Evolutionary conservation across 495 filamentous ascomycete genomes (phyloP).

Genomic region (Parathielavia hyrcaniae): DNA sequence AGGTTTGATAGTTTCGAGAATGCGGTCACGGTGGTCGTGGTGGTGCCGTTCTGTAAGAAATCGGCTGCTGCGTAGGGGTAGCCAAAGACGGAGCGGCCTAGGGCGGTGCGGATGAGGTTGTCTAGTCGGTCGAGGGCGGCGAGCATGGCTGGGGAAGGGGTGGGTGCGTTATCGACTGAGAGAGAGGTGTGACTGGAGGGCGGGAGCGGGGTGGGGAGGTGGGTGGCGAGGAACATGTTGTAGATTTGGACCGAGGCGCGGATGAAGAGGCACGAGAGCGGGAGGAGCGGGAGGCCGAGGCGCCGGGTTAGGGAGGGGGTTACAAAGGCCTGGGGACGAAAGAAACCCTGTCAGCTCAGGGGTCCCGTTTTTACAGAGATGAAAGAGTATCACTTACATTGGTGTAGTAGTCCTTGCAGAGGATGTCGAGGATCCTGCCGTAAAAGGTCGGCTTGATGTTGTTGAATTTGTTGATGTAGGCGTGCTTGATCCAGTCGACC

Average conservation of each 20-base stretch:
- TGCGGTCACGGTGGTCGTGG: conserved; percentile 21
- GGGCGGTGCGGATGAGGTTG: conserved; percentile 62
- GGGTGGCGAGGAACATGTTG: conserved; percentile 90
- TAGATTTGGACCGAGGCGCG: conserved; percentile 92
- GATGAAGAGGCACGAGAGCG: conserved; percentile 90
- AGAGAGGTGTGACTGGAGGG: conserved; percentile 61
- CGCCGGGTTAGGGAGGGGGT: conserved; percentile 78
- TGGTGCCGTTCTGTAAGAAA: conserved; percentile 13
- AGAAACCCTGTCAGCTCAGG: not conserved
- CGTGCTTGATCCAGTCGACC: conserved; percentile 96
- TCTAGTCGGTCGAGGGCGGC: conserved; percentile 70
- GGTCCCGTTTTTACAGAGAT: not conserved
- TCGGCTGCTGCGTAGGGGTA: conserved; percentile 30
- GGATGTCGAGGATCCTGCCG: conserved; percentile 77
- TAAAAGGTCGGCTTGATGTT: conserved; percentile 88
- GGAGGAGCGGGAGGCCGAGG: conserved; percentile 85
- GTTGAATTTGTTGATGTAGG: conserved; percentile 98
- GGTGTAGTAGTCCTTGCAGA: conserved; percentile 96
- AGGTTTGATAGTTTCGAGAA: conserved; percentile 25
- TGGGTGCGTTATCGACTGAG: conserved; percentile 44
- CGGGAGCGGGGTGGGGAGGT: conserved; percentile 69
- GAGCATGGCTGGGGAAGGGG: conserved; percentile 59
- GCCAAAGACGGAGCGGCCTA: conserved; percentile 61
- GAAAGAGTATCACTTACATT: conserved; percentile 51
- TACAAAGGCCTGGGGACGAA: conserved; percentile 61